phyloP scores from a whole-genome alignment of 495 filamentous ascomycete genomes.

The Copromyces sp. region DNA sequence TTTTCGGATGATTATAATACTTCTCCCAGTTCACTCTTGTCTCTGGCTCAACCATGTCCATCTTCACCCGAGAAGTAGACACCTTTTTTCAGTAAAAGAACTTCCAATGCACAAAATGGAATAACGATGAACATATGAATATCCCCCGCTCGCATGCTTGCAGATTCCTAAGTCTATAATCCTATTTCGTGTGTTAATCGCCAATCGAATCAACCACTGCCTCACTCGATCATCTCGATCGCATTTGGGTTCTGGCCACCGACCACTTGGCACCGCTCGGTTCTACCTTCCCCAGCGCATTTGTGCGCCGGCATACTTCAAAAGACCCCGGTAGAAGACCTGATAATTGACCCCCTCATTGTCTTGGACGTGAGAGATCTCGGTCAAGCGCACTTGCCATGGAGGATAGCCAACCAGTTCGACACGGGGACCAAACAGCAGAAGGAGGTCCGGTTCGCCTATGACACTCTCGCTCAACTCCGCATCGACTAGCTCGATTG shows the following conservation, averaged over 20 bases:
- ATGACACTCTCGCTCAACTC: slow-evolving; percentile 64
- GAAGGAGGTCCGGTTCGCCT: slow-evolving; percentile 77
- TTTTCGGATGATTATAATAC: neutral
- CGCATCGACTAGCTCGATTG: slow-evolving; percentile 75
- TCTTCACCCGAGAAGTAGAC: neutral
- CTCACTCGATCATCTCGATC: neutral
- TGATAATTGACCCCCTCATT: slow-evolving; percentile 82
- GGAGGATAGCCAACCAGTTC: slow-evolving; percentile 87
- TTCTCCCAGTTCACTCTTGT: neutral
- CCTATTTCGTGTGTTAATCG: neutral
- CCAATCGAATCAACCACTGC: neutral
- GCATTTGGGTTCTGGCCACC: neutral
- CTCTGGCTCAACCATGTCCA: neutral
- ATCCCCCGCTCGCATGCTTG: neutral
- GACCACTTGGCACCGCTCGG: neutral
- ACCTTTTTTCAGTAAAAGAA: neutral
- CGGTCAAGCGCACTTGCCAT: slow-evolving; percentile 89
- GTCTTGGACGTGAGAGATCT: slow-evolving; percentile 74
- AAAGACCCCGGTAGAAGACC: slow-evolving; percentile 74
- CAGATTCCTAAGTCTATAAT: neutral
- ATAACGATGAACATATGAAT: neutral
- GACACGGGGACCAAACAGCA: slow-evolving; percentile 74
- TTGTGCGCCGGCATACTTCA: slow-evolving; percentile 75
- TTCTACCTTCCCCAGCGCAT: slow-evolving; percentile 76
- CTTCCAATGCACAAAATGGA: neutral